These are phyloP conservation scores for Penicillium canescens DNA, from an alignment of 495 filamentous ascomycete genomes.

Conservation along the genomic window DNA sequence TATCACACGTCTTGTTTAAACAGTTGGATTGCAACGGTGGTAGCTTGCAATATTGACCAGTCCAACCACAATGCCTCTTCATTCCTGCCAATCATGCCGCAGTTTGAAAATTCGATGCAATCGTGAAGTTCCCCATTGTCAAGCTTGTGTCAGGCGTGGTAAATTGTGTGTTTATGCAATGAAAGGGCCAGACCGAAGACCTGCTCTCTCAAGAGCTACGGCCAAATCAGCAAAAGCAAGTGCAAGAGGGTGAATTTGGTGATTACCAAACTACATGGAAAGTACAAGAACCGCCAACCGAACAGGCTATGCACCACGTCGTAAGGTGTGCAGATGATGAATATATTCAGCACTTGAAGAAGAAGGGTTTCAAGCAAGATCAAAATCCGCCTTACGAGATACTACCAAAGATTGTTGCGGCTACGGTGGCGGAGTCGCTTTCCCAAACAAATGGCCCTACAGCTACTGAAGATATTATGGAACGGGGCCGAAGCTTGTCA, in stretches of 20 bases:
- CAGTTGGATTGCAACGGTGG: background rate
- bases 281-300: background rate
- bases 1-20: background rate
- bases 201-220: background rate
- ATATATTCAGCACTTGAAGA: background rate
- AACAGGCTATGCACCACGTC: background rate
- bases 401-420: background rate
- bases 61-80: background rate
- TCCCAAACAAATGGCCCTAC: background rate
- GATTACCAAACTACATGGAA: background rate
- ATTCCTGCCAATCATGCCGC: background rate
- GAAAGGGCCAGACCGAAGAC: background rate
- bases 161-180: background rate
- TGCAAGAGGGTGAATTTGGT: background rate
- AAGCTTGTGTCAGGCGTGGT: background rate
- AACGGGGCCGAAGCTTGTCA: background rate
- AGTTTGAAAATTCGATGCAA: background rate
- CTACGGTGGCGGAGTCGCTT: background rate
- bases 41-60: background rate
- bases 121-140: background rate
- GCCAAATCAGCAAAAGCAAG: background rate
- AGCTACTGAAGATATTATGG: background rate
- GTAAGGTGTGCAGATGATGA: background rate
- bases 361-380: background rate
- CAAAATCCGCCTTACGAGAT: background rate